phyloP scores from a whole-genome alignment of 148 eudicot species.

The Rhododendron williamsianum region DNA sequence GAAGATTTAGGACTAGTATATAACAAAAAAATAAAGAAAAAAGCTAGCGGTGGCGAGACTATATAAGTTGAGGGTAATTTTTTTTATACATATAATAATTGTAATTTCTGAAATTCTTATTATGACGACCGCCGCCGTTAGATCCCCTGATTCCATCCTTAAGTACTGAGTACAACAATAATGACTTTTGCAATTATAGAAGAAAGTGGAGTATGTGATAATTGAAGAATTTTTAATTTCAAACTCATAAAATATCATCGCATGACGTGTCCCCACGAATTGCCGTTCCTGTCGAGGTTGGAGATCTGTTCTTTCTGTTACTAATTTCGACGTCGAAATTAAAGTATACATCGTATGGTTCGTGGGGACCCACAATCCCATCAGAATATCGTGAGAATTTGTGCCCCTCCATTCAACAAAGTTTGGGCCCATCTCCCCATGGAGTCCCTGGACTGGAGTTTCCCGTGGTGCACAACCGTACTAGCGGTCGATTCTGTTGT shows the following conservation, averaged over 20 bases:
- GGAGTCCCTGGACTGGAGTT: background rate
- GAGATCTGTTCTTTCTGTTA: background rate
- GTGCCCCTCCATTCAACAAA: background rate
- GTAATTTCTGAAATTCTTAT: too few relatives aligned
- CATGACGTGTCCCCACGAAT: background rate
- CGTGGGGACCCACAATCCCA: background rate
- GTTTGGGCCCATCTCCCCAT: background rate
- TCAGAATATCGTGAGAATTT: background rate
- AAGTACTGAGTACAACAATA: too few relatives aligned
- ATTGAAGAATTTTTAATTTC: background rate
- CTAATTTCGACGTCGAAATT: background rate
- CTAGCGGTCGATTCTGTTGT: too few relatives aligned
- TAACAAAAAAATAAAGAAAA: too few relatives aligned
- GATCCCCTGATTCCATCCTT: too few relatives aligned
- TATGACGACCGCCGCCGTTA: fast-evolving
- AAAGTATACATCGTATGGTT: background rate
- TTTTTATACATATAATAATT: too few relatives aligned
- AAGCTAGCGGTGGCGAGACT: too few relatives aligned
- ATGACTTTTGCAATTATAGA: too few relatives aligned
- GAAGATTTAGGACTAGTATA: too few relatives aligned
- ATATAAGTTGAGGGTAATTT: too few relatives aligned
- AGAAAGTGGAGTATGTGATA: background rate
- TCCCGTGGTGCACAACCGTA: too few relatives aligned
- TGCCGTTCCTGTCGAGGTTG: background rate
- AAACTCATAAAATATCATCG: background rate